phyloP scores from a whole-genome alignment of 805 yeast species.

The Ogataea populi-albae region DNA sequence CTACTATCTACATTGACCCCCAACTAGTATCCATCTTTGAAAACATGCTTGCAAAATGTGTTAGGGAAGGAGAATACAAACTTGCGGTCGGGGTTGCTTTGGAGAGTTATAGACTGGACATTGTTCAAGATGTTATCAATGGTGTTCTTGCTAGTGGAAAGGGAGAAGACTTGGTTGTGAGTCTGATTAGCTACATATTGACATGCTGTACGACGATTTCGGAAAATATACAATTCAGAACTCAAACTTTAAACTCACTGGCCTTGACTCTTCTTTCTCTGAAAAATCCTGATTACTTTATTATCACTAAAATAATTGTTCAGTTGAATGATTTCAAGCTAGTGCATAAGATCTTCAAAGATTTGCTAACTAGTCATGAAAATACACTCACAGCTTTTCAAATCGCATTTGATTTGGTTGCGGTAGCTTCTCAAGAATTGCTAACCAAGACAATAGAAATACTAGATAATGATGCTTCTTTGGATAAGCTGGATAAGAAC shows the following conservation, averaged over 20 bases:
- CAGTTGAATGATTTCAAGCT: constrained; percentile 75
- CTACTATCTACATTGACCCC: constrained; percentile 45
- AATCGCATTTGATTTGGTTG: constrained; percentile 92
- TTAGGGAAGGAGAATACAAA: constrained; percentile 63
- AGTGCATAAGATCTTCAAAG: constrained; percentile 67
- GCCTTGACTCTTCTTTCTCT: constrained; percentile 58
- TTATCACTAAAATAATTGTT: constrained; percentile 80
- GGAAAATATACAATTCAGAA: constrained; percentile 62
- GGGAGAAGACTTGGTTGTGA: constrained; percentile 52
- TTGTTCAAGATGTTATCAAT: constrained; percentile 58
- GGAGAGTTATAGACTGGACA: constrained; percentile 83
- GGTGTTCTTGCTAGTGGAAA: constrained; percentile 33
- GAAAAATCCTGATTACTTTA: constrained; percentile 72
- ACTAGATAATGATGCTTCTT: constrained; percentile 31
- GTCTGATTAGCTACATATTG: constrained; percentile 69
- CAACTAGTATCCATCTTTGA: constrained; percentile 73
- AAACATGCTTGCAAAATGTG: constrained; percentile 81
- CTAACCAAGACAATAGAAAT: constrained; percentile 52
- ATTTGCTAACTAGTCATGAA: constrained; percentile 42
- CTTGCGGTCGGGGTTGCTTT: constrained; percentile 88
- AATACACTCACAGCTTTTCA: constrained; percentile 72
- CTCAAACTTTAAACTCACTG: constrained; percentile 57
- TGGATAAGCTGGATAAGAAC: constrained; percentile 28
- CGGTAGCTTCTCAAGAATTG: constrained; percentile 87
- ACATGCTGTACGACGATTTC: constrained; percentile 69